Evolutionary conservation across 176 grass and related monocot genomes (phyloP).

Genomic region (Musa troglodytarum): DNA sequence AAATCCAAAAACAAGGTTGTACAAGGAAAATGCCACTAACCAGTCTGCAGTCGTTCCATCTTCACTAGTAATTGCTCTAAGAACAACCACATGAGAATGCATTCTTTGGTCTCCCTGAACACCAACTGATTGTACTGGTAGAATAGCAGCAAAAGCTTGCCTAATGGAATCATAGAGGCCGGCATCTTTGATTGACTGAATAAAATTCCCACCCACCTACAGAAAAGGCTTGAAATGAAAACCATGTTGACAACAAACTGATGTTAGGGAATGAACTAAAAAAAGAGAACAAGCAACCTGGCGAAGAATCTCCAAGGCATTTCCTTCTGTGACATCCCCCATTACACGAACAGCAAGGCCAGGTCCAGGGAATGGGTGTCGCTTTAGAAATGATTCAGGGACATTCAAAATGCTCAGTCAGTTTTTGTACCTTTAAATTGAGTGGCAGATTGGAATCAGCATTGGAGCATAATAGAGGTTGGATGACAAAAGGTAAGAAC

Average conservation of each 20-base stretch:
- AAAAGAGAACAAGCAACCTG: constrained; percentile 37
- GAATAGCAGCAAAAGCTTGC: constrained; percentile 86
- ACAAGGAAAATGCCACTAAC: constrained; percentile 23
- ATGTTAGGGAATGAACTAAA: background rate
- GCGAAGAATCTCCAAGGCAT: constrained; percentile 72
- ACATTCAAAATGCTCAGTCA: constrained; percentile 73
- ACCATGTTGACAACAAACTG: background rate
- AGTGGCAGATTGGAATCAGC: background rate
- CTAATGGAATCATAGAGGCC: constrained; percentile 76
- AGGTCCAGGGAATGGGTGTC: constrained; percentile 90
- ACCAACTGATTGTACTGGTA: constrained; percentile 66
- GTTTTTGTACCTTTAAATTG: constrained; percentile 52
- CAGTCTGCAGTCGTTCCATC: constrained; percentile 94
- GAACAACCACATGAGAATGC: constrained; percentile 57
- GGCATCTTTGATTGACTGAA: constrained; percentile 82
- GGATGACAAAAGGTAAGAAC: background rate
- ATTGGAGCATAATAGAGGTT: background rate
- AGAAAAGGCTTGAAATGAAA: constrained; percentile 1
- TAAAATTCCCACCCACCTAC: constrained; percentile 86
- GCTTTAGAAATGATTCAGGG: constrained; percentile 78
- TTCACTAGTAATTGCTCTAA: constrained; percentile 72
- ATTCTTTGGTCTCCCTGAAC: constrained; percentile 89
- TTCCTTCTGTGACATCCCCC: constrained; percentile 87
- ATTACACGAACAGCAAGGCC: constrained; percentile 79
- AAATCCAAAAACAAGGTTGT: too few relatives aligned